Base-by-base conservation (phyloP, 2,329 filamentous ascomycete species). In the Fusarium torreyae region DNA sequence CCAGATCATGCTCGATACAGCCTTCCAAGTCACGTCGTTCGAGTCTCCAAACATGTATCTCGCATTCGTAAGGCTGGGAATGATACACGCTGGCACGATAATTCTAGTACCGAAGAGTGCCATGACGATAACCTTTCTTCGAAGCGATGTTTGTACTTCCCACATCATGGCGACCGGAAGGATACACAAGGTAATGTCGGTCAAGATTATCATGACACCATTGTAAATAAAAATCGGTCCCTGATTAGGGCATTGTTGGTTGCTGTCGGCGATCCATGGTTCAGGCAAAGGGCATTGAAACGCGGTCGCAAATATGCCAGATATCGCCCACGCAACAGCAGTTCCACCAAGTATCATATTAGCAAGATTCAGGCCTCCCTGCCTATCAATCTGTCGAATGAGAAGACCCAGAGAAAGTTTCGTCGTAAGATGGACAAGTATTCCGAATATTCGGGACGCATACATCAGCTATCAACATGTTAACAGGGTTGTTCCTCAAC, bases 131-230 rank as follows among this genome's bases (percentile, higher is more conserved):
- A 43, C 1, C 26, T 74, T 74, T 38, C 71, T 62, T 17, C 57
- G 51, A 2, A 46, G n/a, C 1, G 67, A 66, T 10, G 71, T 74
- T 15, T 74, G 69, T 3, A 74, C 71, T 1, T 68, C 49, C 71
- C 71, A 74, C 71, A 74, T 74, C 71, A 74, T 74, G 7, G 65
- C 68, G 1, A 74, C 64, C 0, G 71, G 71, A 2, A 74, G 31
- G 2, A 65, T 1, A 1, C 71, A 74, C 3, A 74, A 20, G 2
- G 62, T 53, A 0, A 74, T 4, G 3, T 74, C 71, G 0, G 71
- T 74, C 3, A 68, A 1, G 0, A 74, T 68, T 6, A 70, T 48
- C 62, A 73, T 62, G 31, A 59, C 18, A 1, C 71, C 40, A 13
- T 71, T 74, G 48, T 66, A 74, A 4, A 74, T 3, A 20, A 56